Evolutionary conservation across 164 flowering plant genomes (phyloP), one percentile per base, ranked within the genome.

Genomic region (Warburgia ugandensis): DNA sequence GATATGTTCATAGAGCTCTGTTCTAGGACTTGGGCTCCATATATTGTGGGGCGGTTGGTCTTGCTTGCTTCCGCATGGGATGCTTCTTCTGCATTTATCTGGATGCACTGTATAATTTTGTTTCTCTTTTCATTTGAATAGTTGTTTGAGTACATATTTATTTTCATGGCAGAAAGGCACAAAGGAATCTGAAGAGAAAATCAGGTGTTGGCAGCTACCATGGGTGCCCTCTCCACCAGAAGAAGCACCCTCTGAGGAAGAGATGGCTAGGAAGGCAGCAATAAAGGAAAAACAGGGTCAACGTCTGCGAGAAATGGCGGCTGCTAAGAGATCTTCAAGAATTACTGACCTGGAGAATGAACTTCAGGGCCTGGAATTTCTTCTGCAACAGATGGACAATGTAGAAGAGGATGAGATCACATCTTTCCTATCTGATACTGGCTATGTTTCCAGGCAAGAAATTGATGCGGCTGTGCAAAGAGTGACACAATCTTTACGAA

Each of bases 221-320:
- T 89, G 91, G 87, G 56, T 80, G 45, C 97, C 96, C 7, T 79
- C 81, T 45, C 90, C 87, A 33, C 55, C 40, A 52, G 97, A 89
- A 63, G 88, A 71, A 57, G 74, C 68, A 40, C 91, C 95, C 43
- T 86, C 99, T 12, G 96, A 78, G 64, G 99, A 89, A 69, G 97
- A 92, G 73, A 48, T 86, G 52, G 94, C 99, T 14, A 80, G 97
- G 63, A 94, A 83, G 71, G 96, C 96, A 31, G 96, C 99, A 51
- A 68, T 84, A 54, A 86, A 72, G 65, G 99, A 94, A 77, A 94
- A 72, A 55, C 92, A 84, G 63, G 91, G 91, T 42, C 95, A 92
- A 69, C 72, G 97, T 16, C 68, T 94, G 59, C 74, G 94, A 56
- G 96, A 89, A 64, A 86, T 94, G 97, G 99, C 97, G 45, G 99